Conservation (phyloP, 2,329 filamentous ascomycete genomes). For the Scopulariopsis brevicaulis region DNA sequence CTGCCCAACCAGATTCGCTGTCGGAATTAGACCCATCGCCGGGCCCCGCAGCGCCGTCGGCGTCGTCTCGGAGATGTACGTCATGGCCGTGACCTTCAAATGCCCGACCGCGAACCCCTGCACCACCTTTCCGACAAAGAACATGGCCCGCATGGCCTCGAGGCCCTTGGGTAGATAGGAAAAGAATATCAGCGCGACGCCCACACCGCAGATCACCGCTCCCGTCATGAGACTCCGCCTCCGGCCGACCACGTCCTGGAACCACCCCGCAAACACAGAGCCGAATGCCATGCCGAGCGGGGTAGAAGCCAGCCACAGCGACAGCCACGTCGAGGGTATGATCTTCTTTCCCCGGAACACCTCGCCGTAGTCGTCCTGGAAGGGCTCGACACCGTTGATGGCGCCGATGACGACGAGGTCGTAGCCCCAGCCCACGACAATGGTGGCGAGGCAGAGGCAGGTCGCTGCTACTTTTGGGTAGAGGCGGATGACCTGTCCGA, state of each 20-base stretch:
- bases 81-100: constrained; percentile 13
- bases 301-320: constrained; percentile 14
- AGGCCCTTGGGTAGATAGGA: constrained; percentile 9
- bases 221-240: constrained; percentile 12
- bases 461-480: constrained; percentile 16
- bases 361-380: constrained; percentile 16
- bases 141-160: constrained; percentile 10
- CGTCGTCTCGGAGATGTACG: constrained; percentile 25
- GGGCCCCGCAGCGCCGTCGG: constrained; percentile 13
- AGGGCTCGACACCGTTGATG: constrained; percentile 15
- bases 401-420: constrained; percentile 14
- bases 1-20: constrained; percentile 35
- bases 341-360: constrained; percentile 11
- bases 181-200: constrained; percentile 15
- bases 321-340: constrained; percentile 15
- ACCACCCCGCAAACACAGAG: constrained; percentile 14
- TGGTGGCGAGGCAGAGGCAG: constrained; percentile 14
- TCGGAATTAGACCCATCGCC: constrained; percentile 31
- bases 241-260: constrained; percentile 15
- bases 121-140: constrained; percentile 13
- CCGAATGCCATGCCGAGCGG: constrained; percentile 14
- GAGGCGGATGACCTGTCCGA: constrained; percentile 13
- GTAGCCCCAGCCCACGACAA: constrained; percentile 19
- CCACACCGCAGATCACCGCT: constrained; percentile 12
- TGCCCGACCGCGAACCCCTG: constrained; percentile 16